phyloP scores from a whole-genome alignment of 495 filamentous ascomycete species.

The Polyplosphaeria fusca region DNA sequence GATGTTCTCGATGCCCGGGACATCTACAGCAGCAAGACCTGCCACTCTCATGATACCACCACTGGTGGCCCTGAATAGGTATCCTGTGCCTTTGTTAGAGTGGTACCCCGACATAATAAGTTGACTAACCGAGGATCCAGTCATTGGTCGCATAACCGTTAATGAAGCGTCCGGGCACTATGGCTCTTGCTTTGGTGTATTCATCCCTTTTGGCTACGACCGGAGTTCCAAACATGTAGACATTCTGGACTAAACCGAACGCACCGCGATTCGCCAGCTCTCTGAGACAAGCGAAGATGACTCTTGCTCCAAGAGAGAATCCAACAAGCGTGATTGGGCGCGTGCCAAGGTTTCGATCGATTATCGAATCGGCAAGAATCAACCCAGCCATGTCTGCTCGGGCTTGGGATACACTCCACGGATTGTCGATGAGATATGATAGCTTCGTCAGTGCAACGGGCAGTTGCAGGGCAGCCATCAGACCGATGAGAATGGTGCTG shows the following conservation, averaged over 20 bases:
- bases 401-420: constrained; percentile 91
- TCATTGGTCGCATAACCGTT: constrained; percentile 94
- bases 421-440: constrained; percentile 95
- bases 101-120: neutral
- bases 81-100: constrained; percentile 49
- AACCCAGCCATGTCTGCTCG: constrained; percentile 83
- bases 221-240: constrained; percentile 89
- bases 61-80: constrained; percentile 90
- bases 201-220: constrained; percentile 91
- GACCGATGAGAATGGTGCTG: constrained; percentile 76
- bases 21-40: constrained; percentile 78
- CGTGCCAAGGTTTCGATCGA: constrained; percentile 85
- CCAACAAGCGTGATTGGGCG: constrained; percentile 94
- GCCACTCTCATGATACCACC: constrained; percentile 90
- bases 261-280: constrained; percentile 86
- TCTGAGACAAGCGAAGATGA: constrained; percentile 88
- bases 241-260: constrained; percentile 90
- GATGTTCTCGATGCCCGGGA: constrained; percentile 83
- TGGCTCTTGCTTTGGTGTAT: constrained; percentile 72
- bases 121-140: constrained; percentile 74
- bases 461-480: constrained; percentile 93
- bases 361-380: constrained; percentile 93
- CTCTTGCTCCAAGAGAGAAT: constrained; percentile 86
- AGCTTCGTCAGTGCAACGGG: constrained; percentile 93
- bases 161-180: constrained; percentile 86